These are phyloP conservation scores for Pestalotiopsis sp. DNA, from an alignment of 2,329 filamentous ascomycete genomes.

Conservation along the genomic window DNA sequence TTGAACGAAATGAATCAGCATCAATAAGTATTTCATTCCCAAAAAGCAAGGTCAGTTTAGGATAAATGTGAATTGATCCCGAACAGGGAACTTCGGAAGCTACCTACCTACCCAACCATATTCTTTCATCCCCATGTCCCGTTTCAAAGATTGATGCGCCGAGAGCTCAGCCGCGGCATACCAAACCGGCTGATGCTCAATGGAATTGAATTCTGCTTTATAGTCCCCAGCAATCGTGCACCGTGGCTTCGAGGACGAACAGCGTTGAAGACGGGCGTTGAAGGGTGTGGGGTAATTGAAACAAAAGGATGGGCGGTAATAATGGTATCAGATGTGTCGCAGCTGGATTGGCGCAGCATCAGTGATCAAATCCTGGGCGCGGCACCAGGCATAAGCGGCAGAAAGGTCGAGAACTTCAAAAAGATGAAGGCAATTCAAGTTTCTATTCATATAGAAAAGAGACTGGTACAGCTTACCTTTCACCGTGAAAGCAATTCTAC, in stretches of 20 bases:
- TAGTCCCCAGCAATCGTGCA: neutral
- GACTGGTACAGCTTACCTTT: no score
- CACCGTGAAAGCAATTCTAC: neutral
- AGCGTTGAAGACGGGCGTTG: neutral
- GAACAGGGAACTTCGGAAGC: neutral
- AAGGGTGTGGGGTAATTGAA: neutral
- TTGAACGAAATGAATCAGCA: no score
- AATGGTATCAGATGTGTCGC: constrained; percentile 8
- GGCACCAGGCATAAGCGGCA: neutral
- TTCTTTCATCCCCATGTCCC: no score
- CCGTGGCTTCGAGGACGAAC: neutral
- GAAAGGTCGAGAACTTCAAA: neutral
- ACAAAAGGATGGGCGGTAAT: neutral
- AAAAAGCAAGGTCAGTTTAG: neutral
- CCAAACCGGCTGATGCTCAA: no score
- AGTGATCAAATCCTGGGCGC: neutral
- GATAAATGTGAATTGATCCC: neutral
- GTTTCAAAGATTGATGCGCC: no score
- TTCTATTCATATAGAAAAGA: no score
- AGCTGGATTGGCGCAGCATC: neutral
- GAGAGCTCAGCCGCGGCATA: no score
- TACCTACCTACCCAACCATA: neutral
- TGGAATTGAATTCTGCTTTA: neutral
- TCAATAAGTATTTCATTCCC: neutral
- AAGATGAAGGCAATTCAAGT: no score